Evolutionary conservation across 768 basidiomycete species (phyloP), one percentile per base, ranked within the genome.

Genomic region (Naganishia randhawae): DNA sequence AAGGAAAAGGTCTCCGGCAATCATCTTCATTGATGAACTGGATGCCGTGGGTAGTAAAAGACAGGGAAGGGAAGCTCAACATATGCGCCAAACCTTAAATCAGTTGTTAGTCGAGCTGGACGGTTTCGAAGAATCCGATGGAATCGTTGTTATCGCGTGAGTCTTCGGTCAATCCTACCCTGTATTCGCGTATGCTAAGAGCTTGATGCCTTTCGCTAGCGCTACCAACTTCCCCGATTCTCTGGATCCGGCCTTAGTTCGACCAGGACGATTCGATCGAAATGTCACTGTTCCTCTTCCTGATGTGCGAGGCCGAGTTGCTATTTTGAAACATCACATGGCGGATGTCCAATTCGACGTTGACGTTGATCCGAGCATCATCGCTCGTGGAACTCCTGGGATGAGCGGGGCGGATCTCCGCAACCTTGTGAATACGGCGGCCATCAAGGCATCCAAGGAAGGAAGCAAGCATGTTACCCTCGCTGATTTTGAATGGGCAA

Each of bases 91-190:
- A 70, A 81, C 96, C 0, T 84, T 99, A 52, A 99, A 99, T 75
- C 95, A 98, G 80, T 85, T 99, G 17, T 84, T 99, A 61, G 91
- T 94, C 45, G 96, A 99, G 80, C 89, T 98, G 85, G 96, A 99
- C 75, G 96, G 96, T 2, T 99, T 99, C 83, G 83, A 88, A 77
- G 91, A 93, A 77, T 86, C 84, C 32, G 81, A 98, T 79, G 95
- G 93, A 31, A 86, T 99, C 72, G 92, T 98, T 68, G 90, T 97
- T 70, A 91, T 97, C 67, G 94, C 90, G 35, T 91, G 89, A n/a
- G 72, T 50, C 2, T 3, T 35, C 19, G 27, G 41, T 22, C n/a
- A 35, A 25, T 32, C 32, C 19, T 8, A 39, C 1, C 19, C 50
- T 37, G 4, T 37, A 16, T 1, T 1, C 14, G 9, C 14, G 31